Base-by-base conservation (phyloP, 441 rosid genomes). In the Pelargonium cotyledonis region DNA sequence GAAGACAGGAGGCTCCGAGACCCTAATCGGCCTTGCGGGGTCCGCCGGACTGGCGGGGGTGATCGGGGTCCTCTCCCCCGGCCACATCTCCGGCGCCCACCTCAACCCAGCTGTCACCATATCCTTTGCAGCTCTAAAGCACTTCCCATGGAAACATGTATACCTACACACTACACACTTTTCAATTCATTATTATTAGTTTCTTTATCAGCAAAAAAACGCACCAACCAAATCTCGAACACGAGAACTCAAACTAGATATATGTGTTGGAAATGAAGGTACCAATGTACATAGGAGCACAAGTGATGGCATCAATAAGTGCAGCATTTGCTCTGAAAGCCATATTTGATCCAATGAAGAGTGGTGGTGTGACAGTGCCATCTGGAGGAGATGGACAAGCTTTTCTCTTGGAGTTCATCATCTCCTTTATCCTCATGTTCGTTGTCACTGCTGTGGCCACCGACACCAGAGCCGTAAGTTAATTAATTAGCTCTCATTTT, bases 41-140 rank as follows among this genome's bases (percentile, higher is more conserved):
- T 81, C 97, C 3, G 64, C 85, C 0, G 98, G 98, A 19, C 84
- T 92, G 0, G 97, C 94, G 0, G 96, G 85, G 18, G 89, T 89
- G 97, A 73, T 88, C 68, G 88, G 88, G 29, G 89, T 93, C 23
- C 75, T 89, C 5, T 81, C 97, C 2, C 88, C 96, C 5, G 92
- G 97, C 47, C 98, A 93, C 73, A 93, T 93, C 79, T 93, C 97
- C 1, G 97, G 98, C 10, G 98, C 97, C 11, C 96, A 93, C 81
- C 91, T 93, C 43, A 93, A 93, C 75, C 98, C 97, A 5, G 78
- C 95, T 12, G 2, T 93, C 68, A 91, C 98, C 77, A 84, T 91
- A 70, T 75, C 89, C 51, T 93, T 88, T 71, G 91, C 98, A 65
- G 91, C 95, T 16, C 81, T 89, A 40, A 85, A 79, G 61, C 96